phyloP scores from a whole-genome alignment of 106 monocot species.

The Allium cepa region DNA sequence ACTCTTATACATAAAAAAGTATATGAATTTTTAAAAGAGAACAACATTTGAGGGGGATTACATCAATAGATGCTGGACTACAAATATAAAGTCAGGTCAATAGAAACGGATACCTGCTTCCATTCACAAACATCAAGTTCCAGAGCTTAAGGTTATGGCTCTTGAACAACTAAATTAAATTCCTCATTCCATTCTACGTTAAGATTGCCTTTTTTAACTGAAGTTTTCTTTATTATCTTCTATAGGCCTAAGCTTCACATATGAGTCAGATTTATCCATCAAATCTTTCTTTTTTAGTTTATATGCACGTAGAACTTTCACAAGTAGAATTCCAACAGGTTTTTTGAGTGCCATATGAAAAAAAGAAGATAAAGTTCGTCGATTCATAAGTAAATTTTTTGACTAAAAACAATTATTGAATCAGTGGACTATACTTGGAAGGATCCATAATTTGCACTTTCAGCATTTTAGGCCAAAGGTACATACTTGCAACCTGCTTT shows the following conservation, averaged over 20 bases:
- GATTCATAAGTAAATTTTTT: constrained; percentile 80
- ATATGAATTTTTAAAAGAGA: too few relatives aligned
- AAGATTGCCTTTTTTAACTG: constrained; percentile 66
- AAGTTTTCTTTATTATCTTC: constrained; percentile 75
- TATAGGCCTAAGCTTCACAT: constrained; percentile 62
- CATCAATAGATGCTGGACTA: too few relatives aligned
- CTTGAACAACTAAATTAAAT: constrained; percentile 70
- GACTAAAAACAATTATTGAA: constrained; percentile 42
- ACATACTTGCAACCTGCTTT: too few relatives aligned
- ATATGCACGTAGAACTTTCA: too few relatives aligned
- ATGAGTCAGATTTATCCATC: constrained; percentile 84
- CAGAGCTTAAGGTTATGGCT: constrained; percentile 63
- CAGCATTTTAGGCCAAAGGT: too few relatives aligned
- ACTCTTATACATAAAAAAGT: too few relatives aligned
- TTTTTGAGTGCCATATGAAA: too few relatives aligned
- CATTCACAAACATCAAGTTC: constrained; percentile 66
- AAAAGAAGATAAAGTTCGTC: too few relatives aligned
- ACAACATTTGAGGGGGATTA: too few relatives aligned
- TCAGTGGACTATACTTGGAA: constrained; percentile 62
- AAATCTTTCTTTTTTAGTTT: too few relatives aligned
- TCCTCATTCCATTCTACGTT: constrained; percentile 96
- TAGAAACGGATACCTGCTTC: constrained; percentile 50
- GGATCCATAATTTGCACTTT: constrained; percentile 69
- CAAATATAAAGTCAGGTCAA: too few relatives aligned
- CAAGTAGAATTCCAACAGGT: too few relatives aligned